Evolutionary conservation across 2,329 filamentous ascomycete species (phyloP), one percentile per base, ranked within the genome.

Genomic region (Penicillium hordei): DNA sequence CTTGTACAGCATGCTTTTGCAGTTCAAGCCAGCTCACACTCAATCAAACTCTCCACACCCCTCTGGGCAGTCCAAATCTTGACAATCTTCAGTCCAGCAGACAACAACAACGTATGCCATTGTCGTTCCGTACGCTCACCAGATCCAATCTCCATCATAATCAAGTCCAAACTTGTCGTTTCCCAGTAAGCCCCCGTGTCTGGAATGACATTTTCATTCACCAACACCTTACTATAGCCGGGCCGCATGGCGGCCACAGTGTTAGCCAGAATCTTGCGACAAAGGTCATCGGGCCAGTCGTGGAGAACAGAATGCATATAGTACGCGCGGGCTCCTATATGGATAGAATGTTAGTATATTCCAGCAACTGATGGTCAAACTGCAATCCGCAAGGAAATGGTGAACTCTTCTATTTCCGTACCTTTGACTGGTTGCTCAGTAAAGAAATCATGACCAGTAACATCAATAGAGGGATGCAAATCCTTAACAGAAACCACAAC

Each of bases 391-490:
- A 42, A 21, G 36, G 8, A n/a, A 4, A 42, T 8, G 9, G 8
- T 1, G 15, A 17, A 23, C 15, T n/a, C 19, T 10, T 17, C 8
- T 17, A 9, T 42, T 23, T 21, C 10, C 38, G 2, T 52, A 72
- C 75, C 76, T 59, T 78, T 77, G 8, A 82, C 61, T 0, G 76
- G 78, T 56, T 82, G 78, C 36, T 76, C 71, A 0, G 70, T 78
- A 54, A 75, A 75, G 57, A 82, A 82, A 61, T 82, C 76, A 52
- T 82, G 72, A 10, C 19, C 23, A 4, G 40, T 52, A 1, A 52
- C 40, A 9, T 45, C 50, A 45, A 52, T 52, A 21, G 50, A 45
- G 13, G 31, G 8, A 4, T 52, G 29, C 17, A 62, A 27, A 15
- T 57, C 43, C 25, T 61, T 56, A 25, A 63, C 61, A 10, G 66